Conservation (phyloP, 2,329 filamentous ascomycete genomes). For the Coleophoma crateriformis region DNA sequence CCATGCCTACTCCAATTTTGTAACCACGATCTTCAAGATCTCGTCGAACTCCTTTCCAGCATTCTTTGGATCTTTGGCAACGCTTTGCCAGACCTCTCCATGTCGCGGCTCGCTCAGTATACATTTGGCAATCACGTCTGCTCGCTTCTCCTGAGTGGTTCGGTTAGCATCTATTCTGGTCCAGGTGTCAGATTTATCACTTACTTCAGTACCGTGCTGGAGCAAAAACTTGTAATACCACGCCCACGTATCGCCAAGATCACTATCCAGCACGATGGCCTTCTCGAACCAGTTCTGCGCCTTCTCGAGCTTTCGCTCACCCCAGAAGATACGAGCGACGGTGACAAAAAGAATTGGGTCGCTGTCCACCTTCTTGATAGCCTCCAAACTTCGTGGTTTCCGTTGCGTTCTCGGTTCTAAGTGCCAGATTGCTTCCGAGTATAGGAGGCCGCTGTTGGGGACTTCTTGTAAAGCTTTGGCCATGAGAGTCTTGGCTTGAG, state of each 20-base stretch:
- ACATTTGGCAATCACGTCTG: constrained; percentile 78
- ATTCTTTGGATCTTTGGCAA: constrained; percentile 83
- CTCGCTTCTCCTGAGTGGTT: constrained; percentile 65
- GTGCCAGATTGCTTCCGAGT: constrained; percentile 94
- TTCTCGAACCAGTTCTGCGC: constrained; percentile 98
- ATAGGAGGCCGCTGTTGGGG: constrained; percentile 79
- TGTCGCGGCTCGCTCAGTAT: constrained; percentile 81
- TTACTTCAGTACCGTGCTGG: constrained; percentile 80
- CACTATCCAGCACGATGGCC: constrained; percentile 80
- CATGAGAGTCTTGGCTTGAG: constrained; percentile 88
- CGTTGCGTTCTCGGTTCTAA: constrained; percentile 88
- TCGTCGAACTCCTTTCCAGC: constrained; percentile 72
- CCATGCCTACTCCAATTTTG: constrained; percentile 23
- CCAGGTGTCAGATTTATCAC: constrained; percentile 14
- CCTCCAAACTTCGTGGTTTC: constrained; percentile 85
- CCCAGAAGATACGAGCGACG: constrained; percentile 94
- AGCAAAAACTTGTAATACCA: constrained; percentile 95
- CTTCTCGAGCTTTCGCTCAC: constrained; percentile 85
- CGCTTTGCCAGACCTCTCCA: constrained; percentile 83
- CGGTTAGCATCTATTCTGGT: constrained; percentile 6
- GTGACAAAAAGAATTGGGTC: constrained; percentile 86
- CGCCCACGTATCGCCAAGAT: constrained; percentile 90
- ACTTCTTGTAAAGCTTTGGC: constrained; percentile 88
- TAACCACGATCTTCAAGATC: constrained; percentile 73
- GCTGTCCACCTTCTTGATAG: constrained; percentile 94